These are phyloP conservation scores for Boletus huronensis DNA, from an alignment of 768 basidiomycete species.

Conservation along the genomic window DNA sequence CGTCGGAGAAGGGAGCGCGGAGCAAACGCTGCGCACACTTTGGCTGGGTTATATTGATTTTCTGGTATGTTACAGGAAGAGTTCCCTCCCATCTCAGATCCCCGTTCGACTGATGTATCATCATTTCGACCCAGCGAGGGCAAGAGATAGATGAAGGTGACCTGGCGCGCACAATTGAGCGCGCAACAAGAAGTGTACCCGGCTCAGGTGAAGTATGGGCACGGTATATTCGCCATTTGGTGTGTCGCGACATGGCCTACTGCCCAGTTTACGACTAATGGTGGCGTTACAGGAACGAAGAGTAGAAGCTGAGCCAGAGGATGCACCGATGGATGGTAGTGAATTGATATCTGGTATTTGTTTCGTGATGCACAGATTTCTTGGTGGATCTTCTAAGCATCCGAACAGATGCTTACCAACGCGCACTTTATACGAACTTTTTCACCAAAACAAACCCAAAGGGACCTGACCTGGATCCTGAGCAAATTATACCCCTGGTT, in stretches of 20 bases:
- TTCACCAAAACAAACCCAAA: constrained; percentile 35
- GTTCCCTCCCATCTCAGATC: background rate
- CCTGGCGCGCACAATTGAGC: constrained; percentile 42
- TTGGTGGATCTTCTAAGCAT: constrained; percentile 5
- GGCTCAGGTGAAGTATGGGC: constrained; percentile 78
- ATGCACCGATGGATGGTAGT: constrained; percentile 15
- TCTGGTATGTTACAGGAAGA: constrained; percentile 43
- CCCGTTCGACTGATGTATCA: background rate
- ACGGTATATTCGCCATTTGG: constrained; percentile 69
- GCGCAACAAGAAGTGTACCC: constrained; percentile 72
- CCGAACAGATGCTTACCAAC: constrained; percentile 51
- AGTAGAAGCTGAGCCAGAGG: constrained; percentile 9
- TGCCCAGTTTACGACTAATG: background rate
- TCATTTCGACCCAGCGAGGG: constrained; percentile 18
- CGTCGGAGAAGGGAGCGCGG: constrained; percentile 50
- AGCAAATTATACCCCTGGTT: constrained; percentile 60
- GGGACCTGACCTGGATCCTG: constrained; percentile 44
- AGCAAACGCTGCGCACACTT: constrained; percentile 56
- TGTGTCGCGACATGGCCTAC: constrained; percentile 29
- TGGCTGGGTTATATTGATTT: constrained; percentile 76
- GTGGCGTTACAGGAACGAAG: constrained; percentile 19
- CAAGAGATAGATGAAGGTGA: constrained; percentile 41
- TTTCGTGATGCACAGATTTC: background rate
- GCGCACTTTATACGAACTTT: constrained; percentile 52
- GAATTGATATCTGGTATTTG: constrained; percentile 28